These are phyloP conservation scores for Luffa aegyptiaca DNA, from an alignment of 306 rosid species.

Conservation along the genomic window DNA sequence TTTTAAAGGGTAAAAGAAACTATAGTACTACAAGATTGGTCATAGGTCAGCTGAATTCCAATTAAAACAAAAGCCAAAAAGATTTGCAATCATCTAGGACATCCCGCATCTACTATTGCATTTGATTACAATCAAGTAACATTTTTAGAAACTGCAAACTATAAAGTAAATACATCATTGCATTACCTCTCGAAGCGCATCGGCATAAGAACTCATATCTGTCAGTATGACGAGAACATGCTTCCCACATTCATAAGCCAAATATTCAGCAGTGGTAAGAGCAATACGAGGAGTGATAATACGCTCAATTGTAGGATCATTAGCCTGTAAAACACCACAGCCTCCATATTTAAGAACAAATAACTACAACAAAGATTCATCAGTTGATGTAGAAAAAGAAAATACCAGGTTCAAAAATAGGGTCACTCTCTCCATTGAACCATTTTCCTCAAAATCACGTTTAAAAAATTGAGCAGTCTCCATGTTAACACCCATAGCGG, in stretches of 20 bases:
- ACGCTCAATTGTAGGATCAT: conserved; percentile 98
- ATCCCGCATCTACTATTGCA: neutral
- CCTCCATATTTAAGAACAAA: neutral
- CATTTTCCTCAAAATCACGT: conserved; percentile 99
- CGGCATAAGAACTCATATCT: conserved; percentile 99
- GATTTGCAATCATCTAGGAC: neutral
- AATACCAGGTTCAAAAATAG: conserved; percentile 94
- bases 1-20: neutral
- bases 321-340: conserved; percentile 59
- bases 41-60: neutral
- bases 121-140: neutral
- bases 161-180: neutral
- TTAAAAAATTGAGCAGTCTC: conserved; percentile 98
- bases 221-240: conserved; percentile 98
- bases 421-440: conserved; percentile 99
- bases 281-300: conserved; percentile 99
- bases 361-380: neutral
- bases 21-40: neutral
- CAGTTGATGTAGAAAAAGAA: neutral
- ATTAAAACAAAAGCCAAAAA: neutral
- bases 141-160: neutral
- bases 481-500: conserved; percentile 99
- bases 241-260: conserved; percentile 99
- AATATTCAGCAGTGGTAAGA: conserved; percentile 96
- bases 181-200: conserved; percentile 99